These are phyloP conservation scores for Lentinula boryana DNA, from an alignment of 768 basidiomycete genomes.

Conservation along the genomic window DNA sequence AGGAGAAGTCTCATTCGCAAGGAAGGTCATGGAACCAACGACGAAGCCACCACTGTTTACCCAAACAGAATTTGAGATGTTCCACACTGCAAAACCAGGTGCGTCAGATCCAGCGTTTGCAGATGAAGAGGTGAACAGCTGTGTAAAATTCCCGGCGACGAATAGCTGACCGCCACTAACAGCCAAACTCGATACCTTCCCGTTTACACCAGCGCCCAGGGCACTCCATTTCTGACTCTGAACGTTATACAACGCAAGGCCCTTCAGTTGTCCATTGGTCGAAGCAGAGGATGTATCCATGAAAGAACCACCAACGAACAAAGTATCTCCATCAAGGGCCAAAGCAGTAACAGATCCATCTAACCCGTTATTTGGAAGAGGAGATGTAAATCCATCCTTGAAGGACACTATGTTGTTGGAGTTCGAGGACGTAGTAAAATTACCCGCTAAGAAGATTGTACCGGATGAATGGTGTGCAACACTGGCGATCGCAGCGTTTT, in stretches of 20 bases:
- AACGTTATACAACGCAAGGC: conserved; percentile 71
- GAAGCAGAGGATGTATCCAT: conserved; percentile 55
- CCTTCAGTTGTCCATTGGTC: conserved; percentile 43
- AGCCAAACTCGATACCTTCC: conserved; percentile 59
- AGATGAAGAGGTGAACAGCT: conserved; percentile 26
- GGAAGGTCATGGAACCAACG: conserved; percentile 61
- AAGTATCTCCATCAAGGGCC: conserved; percentile 49
- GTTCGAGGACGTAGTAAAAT: conserved; percentile 58
- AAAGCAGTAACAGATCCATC: conserved; percentile 74
- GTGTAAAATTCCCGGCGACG: conserved; percentile 74
- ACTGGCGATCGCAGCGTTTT: conserved; percentile 39
- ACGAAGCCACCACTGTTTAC: conserved; percentile 70
- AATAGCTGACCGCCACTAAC: conserved; percentile 46
- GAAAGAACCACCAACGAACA: conserved; percentile 91
- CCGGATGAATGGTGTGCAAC: conserved; percentile 65
- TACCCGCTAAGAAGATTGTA: conserved; percentile 67
- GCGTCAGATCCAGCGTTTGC: conserved; percentile 28
- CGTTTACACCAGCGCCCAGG: conserved; percentile 72
- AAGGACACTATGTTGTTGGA: conserved; percentile 71
- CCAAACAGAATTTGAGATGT: conserved; percentile 57
- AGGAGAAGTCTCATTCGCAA: conserved; percentile 56
- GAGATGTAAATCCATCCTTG: conserved; percentile 48
- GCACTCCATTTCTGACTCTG: conserved; percentile 58
- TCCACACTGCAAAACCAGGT: conserved; percentile 75
- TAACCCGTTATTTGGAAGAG: conserved; percentile 62